A percentile compares a stretch with the other conserved stretches of the same genome.
Evolutionary conservation across 345 rosid genomes (phyloP).

Genomic region (Arabis hirsuta): DNA sequence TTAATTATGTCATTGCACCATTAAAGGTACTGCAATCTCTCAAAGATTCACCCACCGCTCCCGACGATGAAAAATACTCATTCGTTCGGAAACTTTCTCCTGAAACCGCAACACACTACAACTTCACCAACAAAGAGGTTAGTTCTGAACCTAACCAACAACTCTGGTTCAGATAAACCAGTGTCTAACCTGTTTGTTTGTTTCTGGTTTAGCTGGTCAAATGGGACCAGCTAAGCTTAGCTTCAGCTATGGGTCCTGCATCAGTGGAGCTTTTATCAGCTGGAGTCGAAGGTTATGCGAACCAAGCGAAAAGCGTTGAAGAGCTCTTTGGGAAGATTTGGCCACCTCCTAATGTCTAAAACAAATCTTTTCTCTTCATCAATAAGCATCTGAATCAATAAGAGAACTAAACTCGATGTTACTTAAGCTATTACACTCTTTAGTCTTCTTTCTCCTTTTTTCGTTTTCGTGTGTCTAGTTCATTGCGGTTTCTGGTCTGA

Average conservation of each 20-base stretch:
- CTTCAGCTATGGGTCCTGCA: constrained; percentile 92
- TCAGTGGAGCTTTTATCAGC: constrained; percentile 80
- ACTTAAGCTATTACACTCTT: constrained; percentile 10
- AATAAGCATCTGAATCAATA: constrained; percentile 37
- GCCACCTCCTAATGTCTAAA: constrained; percentile 95
- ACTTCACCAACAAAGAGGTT: constrained; percentile 84
- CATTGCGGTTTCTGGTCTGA: constrained; percentile 11
- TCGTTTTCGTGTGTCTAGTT: constrained; percentile 13
- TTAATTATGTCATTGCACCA: constrained; percentile 92
- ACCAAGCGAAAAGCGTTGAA: constrained; percentile 76
- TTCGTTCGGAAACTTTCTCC: constrained; percentile 71
- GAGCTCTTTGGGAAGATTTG: constrained; percentile 87
- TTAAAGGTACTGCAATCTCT: constrained; percentile 88
- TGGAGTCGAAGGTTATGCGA: constrained; percentile 78
- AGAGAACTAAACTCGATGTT: constrained; percentile 38
- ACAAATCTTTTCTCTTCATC: background rate
- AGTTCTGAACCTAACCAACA: constrained; percentile 33
- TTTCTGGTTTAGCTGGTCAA: constrained; percentile 57
- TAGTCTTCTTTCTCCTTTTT: background rate
- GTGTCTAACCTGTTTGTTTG: constrained; percentile 25
- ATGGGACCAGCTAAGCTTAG: constrained; percentile 87
- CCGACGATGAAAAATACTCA: constrained; percentile 79
- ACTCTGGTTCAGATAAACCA: background rate
- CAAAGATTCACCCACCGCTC: constrained; percentile 67
- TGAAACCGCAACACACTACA: constrained; percentile 67